Evolutionary conservation across 2,329 filamentous ascomycete genomes (phyloP).

Genomic region (Fusarium solani-melongenae): DNA sequence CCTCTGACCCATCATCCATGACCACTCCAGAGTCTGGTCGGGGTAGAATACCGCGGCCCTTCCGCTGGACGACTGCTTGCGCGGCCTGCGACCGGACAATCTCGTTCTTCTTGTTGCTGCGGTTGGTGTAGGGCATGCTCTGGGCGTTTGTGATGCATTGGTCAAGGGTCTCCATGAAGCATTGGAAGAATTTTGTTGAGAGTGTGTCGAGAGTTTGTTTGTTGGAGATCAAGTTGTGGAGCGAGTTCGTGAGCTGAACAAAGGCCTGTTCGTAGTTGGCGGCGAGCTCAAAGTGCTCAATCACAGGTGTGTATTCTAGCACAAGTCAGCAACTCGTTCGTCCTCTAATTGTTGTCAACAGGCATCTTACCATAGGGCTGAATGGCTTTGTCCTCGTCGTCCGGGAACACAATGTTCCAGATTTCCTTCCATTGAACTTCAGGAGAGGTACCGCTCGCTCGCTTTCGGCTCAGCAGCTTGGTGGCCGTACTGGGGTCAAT

Average conservation of each 20-base stretch:
- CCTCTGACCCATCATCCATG: constrained; percentile 53
- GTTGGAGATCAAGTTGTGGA: constrained; percentile 53
- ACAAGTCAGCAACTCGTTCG: not conserved
- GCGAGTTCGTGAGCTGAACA: constrained; percentile 46
- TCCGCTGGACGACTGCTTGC: constrained; percentile 36
- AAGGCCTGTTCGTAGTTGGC: constrained; percentile 49
- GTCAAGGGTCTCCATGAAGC: constrained; percentile 53
- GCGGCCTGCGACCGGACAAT: constrained; percentile 28
- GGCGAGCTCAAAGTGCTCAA: constrained; percentile 55
- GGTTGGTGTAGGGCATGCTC: constrained; percentile 53
- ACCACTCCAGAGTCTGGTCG: constrained; percentile 54
- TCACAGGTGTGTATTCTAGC: constrained; percentile 54
- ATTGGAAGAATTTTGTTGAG: constrained; percentile 53
- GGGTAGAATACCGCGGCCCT: constrained; percentile 41
- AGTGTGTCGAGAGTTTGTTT: constrained; percentile 52
- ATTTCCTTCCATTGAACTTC: constrained; percentile 55
- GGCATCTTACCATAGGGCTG: constrained; percentile 44
- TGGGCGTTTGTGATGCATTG: constrained; percentile 50
- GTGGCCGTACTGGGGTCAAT: constrained; percentile 55
- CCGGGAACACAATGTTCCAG: constrained; percentile 56
- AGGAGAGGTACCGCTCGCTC: constrained; percentile 51
- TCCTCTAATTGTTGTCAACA: no score
- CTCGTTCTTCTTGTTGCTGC: constrained; percentile 55
- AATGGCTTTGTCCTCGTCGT: constrained; percentile 51
- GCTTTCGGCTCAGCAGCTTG: constrained; percentile 53